These are phyloP conservation scores for Crucihimalaya himalaica DNA, from an alignment of 345 rosid genomes.

Conservation along the genomic window DNA sequence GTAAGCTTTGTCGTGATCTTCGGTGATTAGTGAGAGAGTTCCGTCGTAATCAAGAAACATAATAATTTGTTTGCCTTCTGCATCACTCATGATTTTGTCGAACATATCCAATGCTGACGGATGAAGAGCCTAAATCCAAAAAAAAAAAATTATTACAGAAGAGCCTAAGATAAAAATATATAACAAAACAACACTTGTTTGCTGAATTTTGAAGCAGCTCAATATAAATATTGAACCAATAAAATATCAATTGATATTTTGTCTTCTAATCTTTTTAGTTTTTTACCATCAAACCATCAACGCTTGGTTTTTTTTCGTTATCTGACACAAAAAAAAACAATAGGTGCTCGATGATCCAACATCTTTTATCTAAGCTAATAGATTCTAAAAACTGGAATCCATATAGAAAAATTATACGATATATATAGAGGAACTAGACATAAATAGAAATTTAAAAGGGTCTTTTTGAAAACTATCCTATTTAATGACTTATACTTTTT, in stretches of 20 bases:
- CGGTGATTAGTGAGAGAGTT: constrained; percentile 83
- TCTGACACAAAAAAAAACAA: neutral
- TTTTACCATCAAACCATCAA: neutral
- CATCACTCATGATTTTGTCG: constrained; percentile 56
- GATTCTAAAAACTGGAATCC: neutral
- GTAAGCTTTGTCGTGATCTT: constrained; percentile 84
- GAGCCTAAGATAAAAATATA: neutral
- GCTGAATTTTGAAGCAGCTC: neutral
- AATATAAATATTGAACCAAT: too few relatives aligned
- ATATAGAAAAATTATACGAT: neutral
- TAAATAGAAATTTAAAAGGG: neutral
- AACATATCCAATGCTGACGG: constrained; percentile 82
- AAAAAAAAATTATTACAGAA: neutral
- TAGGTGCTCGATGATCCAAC: neutral
- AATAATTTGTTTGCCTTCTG: constrained; percentile 69
- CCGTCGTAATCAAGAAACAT: constrained; percentile 96
- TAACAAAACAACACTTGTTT: neutral
- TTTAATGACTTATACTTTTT: too few relatives aligned
- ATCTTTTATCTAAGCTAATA: neutral
- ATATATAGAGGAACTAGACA: neutral
- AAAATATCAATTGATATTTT: neutral
- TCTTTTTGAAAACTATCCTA: too few relatives aligned
- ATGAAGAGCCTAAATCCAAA: constrained; percentile 32
- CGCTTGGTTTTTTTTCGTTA: neutral
- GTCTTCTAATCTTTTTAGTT: neutral